These are phyloP conservation scores for Astragalus membranaceus DNA, from an alignment of 306 rosid species.

Conservation along the genomic window DNA sequence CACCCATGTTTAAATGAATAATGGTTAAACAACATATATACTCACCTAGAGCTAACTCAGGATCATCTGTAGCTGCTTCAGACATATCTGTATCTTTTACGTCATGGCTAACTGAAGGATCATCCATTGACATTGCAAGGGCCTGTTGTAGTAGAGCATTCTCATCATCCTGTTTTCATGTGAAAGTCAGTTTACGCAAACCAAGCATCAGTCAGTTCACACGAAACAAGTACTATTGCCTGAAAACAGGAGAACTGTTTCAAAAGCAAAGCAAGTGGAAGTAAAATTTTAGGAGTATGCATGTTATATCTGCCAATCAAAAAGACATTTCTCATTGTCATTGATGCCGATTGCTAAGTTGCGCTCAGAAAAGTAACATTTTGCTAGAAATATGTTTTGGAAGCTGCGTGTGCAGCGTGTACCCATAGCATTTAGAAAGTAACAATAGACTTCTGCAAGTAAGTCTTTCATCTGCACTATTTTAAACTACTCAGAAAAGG, in stretches of 20 bases:
- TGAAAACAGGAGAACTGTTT: neutral
- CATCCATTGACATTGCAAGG: constrained; percentile 99
- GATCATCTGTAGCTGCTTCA: constrained; percentile 67
- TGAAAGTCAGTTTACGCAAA: neutral
- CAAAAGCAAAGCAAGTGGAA: neutral
- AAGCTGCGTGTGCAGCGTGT: neutral
- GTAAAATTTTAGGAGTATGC: neutral
- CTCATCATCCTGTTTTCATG: constrained; percentile 47
- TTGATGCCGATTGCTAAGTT: neutral
- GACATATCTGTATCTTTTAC: constrained; percentile 81
- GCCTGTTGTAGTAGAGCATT: constrained; percentile 95
- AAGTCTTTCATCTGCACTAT: neutral
- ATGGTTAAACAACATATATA: neutral
- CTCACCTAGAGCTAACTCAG: constrained; percentile 91
- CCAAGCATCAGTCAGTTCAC: neutral
- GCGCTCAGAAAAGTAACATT: neutral
- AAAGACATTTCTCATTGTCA: neutral
- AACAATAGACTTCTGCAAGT: neutral
- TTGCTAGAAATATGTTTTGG: neutral
- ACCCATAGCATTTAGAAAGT: neutral
- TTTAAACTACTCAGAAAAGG: neutral
- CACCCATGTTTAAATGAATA: neutral
- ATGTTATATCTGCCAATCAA: neutral
- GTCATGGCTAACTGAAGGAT: constrained; percentile 57
- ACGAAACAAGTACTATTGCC: neutral